A percentile compares a stretch with the other conserved stretches of the same genome.
Conservation (phyloP, 805 yeast species). For the Diddensiella caesifluorescens region DNA sequence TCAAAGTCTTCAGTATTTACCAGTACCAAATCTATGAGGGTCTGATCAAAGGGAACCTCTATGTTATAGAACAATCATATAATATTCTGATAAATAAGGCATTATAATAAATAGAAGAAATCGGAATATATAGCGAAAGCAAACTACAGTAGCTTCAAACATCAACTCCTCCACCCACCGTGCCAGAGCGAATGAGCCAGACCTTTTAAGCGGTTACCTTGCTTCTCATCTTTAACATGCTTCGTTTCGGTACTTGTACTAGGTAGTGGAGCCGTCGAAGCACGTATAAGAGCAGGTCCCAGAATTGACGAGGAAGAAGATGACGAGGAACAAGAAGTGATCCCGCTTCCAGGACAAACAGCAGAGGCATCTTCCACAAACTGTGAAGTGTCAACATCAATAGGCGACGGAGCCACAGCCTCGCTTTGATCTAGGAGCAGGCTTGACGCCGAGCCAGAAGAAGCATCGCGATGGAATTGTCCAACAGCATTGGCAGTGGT, state of each 20-base stretch:
- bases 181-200: slow-evolving; percentile 14
- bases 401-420: slow-evolving; percentile 2
- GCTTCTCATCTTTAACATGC: slow-evolving; percentile 3
- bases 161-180: slow-evolving; percentile 8
- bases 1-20: no score
- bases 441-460: slow-evolving; percentile 9
- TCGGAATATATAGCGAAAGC: neutral
- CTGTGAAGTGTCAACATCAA: slow-evolving; percentile 6
- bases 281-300: slow-evolving; percentile 1
- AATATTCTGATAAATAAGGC: neutral
- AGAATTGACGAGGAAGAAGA: slow-evolving; percentile 5
- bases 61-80: neutral
- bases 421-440: slow-evolving; percentile 4
- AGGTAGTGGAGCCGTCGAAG: slow-evolving; percentile 1
- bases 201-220: slow-evolving; percentile 7
- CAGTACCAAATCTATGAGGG: no score
- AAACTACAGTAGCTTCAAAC: neutral
- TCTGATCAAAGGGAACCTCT: no score
- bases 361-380: slow-evolving; percentile 11
- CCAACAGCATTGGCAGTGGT: slow-evolving; percentile 6
- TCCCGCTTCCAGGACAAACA: neutral
- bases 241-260: no score
- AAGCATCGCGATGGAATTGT: neutral
- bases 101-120: slow-evolving; percentile 3
- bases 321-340: slow-evolving; percentile 25